phyloP scores from a whole-genome alignment of 257 asterid species.

The Solanum virginianum region DNA sequence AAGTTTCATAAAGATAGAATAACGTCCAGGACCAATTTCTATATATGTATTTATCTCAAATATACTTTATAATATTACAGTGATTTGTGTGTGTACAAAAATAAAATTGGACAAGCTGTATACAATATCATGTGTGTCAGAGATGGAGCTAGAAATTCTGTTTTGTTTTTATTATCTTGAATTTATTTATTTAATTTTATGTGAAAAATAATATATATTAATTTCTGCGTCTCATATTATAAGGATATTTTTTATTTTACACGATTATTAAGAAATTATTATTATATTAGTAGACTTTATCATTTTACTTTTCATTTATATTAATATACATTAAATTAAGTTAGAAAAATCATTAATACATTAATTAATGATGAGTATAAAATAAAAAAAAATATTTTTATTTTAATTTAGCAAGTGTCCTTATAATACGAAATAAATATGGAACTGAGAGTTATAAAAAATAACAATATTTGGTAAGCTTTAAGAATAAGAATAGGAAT shows the following conservation, averaged over 20 bases:
- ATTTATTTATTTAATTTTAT: neutral
- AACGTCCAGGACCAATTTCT: neutral
- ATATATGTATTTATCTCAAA: neutral
- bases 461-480: no score
- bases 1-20: neutral
- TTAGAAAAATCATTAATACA: no score
- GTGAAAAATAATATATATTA: neutral
- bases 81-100: neutral
- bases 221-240: fast-evolving
- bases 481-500: neutral
- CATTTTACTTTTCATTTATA: no score
- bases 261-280: no score
- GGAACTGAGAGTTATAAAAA: no score
- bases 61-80: neutral
- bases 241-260: no score
- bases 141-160: neutral
- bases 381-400: no score
- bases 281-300: no score
- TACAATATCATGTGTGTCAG: neutral
- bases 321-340: no score
- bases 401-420: no score
- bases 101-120: neutral
- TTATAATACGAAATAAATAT: no score
- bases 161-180: neutral
- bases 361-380: no score